Evolutionary conservation across 257 asterid genomes (phyloP), one percentile per base, ranked within the genome.

Genomic region (Solanum microdontum): DNA sequence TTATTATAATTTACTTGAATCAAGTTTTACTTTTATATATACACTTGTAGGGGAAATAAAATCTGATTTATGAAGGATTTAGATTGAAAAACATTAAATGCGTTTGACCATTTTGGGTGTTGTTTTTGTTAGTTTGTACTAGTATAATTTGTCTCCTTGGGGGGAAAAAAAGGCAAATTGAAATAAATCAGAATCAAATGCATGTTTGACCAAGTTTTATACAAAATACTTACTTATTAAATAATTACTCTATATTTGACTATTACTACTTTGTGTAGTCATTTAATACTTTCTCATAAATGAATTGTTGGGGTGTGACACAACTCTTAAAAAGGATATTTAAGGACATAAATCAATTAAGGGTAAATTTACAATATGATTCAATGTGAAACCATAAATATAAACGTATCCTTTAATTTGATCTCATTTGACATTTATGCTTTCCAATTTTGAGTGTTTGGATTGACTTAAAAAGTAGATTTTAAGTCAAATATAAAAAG

Each of bases 341-440:
- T 23, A 60, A 60, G 12, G 26, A 21, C 1, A 60, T 60, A 23
- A 60, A 9, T 60, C 2, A 60, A 21, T 51, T 15, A 51, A 23
- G 13, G 14, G 14, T 60, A 23, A 60, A 23, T 21, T 60, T 60
- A 21, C 6, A 23, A 21, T 60, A 60, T 23, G 26, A 23, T 58
- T 58, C 13, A 23, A 23, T 8, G 69, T 9, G 69, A 60, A 60
- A 60, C 0, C 13, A 23, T 8, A 60, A 10, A 51, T 17, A 51
- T 51, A 51, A 51, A 2, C 1, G 3, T 51, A 2, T 17, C 10
- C 0, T 48, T 48, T 48, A 14, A 48, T 0, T 48, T 51, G n/a
- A 14, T 6, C 21, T 14, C n/a, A 17, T 51, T 51, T 51, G 62
- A 17, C 3, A 51, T 17, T 14, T 51, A 51, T 51, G 10, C 0